phyloP scores from a whole-genome alignment of 2,329 filamentous ascomycete species.

The Arthroderma sp. region DNA sequence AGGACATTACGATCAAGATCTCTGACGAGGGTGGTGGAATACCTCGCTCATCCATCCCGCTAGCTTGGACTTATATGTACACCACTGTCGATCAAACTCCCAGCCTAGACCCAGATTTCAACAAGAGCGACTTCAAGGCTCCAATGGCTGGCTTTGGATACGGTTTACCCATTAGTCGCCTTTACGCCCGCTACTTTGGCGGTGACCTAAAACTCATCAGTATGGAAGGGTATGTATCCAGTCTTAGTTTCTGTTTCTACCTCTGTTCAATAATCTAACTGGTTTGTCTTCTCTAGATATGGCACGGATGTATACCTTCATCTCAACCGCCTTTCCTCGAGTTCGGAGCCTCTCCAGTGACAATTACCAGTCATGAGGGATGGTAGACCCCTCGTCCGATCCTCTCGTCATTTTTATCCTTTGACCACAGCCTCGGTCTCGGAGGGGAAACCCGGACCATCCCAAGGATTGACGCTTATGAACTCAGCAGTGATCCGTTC shows the following conservation, averaged over 20 bases:
- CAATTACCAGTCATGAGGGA: constrained; percentile 77
- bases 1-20: constrained; percentile 98
- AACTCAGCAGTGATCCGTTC: constrained; percentile 50
- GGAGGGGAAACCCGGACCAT: constrained; percentile 17
- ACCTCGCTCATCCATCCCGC: constrained; percentile 76
- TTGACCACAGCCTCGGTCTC: constrained; percentile 13
- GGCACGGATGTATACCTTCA: constrained; percentile 98
- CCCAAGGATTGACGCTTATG: constrained; percentile 41
- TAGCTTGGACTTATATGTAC: constrained; percentile 99
- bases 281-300: constrained; percentile 47
- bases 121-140: constrained; percentile 98
- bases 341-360: constrained; percentile 94
- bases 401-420: constrained; percentile 27
- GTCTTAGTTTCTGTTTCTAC: not conserved
- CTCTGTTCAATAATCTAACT: constrained; percentile 10
- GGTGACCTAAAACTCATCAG: constrained; percentile 95
- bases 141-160: constrained; percentile 99
- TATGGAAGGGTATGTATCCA: constrained; percentile 78
- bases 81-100: constrained; percentile 95
- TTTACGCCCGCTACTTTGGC: constrained; percentile 95
- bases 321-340: constrained; percentile 87
- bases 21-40: constrained; percentile 95
- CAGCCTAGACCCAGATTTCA: constrained; percentile 89
- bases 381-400: constrained; percentile 37
- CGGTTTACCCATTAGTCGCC: constrained; percentile 78